Evolutionary conservation across 2,329 filamentous ascomycete genomes (phyloP).

Genomic region (Lachnellula arida): DNA sequence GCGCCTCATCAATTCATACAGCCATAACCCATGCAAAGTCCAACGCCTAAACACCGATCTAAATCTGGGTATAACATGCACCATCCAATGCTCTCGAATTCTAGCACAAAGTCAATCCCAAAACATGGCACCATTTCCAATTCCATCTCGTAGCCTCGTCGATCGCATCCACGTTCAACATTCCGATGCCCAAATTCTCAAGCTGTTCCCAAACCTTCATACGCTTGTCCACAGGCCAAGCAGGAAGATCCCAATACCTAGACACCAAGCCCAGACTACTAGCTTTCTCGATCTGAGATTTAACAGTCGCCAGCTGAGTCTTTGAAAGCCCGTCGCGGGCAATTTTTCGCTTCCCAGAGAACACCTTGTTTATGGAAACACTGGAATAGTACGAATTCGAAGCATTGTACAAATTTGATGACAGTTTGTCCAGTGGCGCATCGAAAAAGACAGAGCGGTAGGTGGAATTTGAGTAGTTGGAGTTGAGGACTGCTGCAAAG

Average conservation of each 20-base stretch:
- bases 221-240: conserved; percentile 35
- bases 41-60: background rate
- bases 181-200: conserved; percentile 35
- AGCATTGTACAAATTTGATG: conserved; percentile 11
- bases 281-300: conserved; percentile 28
- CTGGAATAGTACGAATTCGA: conserved; percentile 25
- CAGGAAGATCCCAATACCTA: conserved; percentile 41
- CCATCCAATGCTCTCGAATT: background rate
- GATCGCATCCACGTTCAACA: conserved; percentile 42
- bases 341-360: conserved; percentile 7
- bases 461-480: conserved; percentile 29
- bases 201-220: conserved; percentile 39
- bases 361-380: conserved; percentile 11
- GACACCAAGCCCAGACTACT: conserved; percentile 36
- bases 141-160: conserved; percentile 30
- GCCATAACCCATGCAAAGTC: background rate
- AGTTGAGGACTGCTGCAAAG: conserved; percentile 37
- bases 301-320: conserved; percentile 21
- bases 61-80: background rate
- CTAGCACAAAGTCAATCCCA: conserved; percentile 17
- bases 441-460: conserved; percentile 46
- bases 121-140: conserved; percentile 19
- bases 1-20: background rate
- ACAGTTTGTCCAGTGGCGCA: conserved; percentile 36
- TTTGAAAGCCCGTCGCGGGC: conserved; percentile 12